Conservation (phyloP, 768 basidiomycete genomes). For the Suillus alpinus region DNA sequence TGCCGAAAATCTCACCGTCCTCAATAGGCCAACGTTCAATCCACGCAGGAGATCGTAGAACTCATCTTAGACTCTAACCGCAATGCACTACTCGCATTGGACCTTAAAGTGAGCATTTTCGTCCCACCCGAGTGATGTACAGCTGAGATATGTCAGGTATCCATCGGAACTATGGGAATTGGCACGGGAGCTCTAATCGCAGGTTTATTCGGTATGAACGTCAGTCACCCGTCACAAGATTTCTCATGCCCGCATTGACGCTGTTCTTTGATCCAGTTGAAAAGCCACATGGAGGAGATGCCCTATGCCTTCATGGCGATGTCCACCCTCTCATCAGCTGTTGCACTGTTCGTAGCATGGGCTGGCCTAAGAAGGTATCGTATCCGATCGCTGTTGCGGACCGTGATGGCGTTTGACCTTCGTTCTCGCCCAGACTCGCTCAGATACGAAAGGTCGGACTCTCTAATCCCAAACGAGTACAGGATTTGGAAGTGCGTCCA, state of each 20-base stretch:
- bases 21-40: constrained; percentile 82
- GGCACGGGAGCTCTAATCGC: constrained; percentile 88
- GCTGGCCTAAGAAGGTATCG: constrained; percentile 61
- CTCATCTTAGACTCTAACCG: constrained; percentile 95
- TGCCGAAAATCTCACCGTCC: neutral
- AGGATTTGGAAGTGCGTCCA: constrained; percentile 15
- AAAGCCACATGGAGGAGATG: constrained; percentile 68
- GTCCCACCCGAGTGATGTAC: neutral
- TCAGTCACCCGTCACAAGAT: constrained; percentile 37
- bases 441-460: constrained; percentile 46
- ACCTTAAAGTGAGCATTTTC: constrained; percentile 63
- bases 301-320: constrained; percentile 73
- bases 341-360: constrained; percentile 63
- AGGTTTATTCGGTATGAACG: constrained; percentile 96
- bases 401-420: constrained; percentile 9
- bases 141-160: constrained; percentile 49
- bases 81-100: constrained; percentile 86
- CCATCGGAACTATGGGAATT: constrained; percentile 92
- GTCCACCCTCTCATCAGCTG: constrained; percentile 53
- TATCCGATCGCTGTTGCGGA: constrained; percentile 9
- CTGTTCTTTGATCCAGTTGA: constrained; percentile 47
- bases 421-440: constrained; percentile 32
- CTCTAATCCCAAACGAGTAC: constrained; percentile 25
- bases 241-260: neutral
- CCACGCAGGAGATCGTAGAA: constrained; percentile 97